phyloP scores from a whole-genome alignment of 1,139 yeast genomes.

The Pichia sp. region DNA sequence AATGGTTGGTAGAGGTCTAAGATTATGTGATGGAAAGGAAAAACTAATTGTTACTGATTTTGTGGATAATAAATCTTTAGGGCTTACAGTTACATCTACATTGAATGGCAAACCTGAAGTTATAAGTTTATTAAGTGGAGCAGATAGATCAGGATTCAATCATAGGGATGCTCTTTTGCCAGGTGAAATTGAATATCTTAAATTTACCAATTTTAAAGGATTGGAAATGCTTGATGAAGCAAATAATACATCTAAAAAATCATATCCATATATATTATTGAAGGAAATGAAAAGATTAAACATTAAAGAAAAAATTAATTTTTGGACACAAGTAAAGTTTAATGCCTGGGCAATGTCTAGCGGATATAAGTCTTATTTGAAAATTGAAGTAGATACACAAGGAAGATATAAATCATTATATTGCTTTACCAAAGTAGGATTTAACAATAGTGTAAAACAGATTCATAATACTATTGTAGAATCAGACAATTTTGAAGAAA shows the following conservation, averaged over 20 bases:
- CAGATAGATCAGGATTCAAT: slow-evolving; percentile 5
- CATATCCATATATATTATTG: slow-evolving; percentile 1
- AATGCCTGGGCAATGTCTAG: slow-evolving; percentile 12
- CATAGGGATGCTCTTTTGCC: slow-evolving; percentile 12
- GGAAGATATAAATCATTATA: slow-evolving; percentile 9
- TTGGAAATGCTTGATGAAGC: slow-evolving; percentile 22
- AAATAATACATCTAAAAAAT: slow-evolving; percentile 20
- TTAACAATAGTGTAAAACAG: background rate
- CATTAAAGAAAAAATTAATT: background rate
- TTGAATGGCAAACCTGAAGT: slow-evolving; percentile 40
- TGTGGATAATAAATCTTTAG: slow-evolving; percentile 53
- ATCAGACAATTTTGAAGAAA: background rate
- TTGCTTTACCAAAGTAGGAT: slow-evolving; percentile 1
- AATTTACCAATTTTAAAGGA: slow-evolving; percentile 24
- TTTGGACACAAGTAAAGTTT: slow-evolving; percentile 9
- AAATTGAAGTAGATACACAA: slow-evolving; percentile 2
- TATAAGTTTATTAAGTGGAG: slow-evolving; percentile 9
- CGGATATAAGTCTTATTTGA: slow-evolving; percentile 9
- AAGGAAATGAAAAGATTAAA: slow-evolving; percentile 6
- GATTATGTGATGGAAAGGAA: slow-evolving; percentile 55
- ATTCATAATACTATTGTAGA: background rate
- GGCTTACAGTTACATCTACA: slow-evolving; percentile 58
- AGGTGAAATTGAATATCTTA: slow-evolving; percentile 24
- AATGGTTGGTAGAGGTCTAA: slow-evolving; percentile 88
- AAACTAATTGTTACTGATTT: slow-evolving; percentile 75